Conservation (phyloP, 768 basidiomycete species). For the Suillus decipiens region DNA sequence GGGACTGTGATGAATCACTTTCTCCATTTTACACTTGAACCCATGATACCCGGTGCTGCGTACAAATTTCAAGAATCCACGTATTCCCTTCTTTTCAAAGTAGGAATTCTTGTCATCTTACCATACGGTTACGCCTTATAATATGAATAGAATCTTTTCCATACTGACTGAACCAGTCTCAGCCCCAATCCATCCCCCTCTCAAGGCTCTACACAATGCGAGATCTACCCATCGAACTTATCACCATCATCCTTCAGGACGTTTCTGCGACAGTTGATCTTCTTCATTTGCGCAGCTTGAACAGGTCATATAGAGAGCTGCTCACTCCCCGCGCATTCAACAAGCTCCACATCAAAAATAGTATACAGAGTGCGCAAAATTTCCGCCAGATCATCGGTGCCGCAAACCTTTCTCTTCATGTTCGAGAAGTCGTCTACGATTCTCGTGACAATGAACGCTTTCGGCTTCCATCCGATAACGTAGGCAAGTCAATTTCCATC, state of each 20-base stretch:
- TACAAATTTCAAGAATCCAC: background rate
- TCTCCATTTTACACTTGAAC: too few species aligned
- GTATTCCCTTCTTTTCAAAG: background rate
- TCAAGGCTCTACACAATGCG: constrained; percentile 19
- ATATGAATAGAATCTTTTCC: background rate
- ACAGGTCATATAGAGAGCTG: constrained; percentile 24
- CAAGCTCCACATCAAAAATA: constrained; percentile 27
- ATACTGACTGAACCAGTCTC: background rate
- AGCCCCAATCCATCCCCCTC: background rate
- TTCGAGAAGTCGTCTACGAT: constrained; percentile 32
- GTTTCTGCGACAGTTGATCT: constrained; percentile 26
- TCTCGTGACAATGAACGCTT: constrained; percentile 27
- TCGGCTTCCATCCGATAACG: constrained; percentile 21
- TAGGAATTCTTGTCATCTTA: background rate
- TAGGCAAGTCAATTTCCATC: constrained; percentile 9
- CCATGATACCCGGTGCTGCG: too few species aligned
- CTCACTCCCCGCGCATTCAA: constrained; percentile 28
- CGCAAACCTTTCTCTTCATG: constrained; percentile 23
- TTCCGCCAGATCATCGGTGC: constrained; percentile 22
- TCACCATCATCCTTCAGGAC: constrained; percentile 25
- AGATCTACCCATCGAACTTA: constrained; percentile 29
- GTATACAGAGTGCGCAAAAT: constrained; percentile 27
- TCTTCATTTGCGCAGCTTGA: constrained; percentile 29
- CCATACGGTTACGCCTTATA: background rate
- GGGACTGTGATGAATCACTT: too few species aligned